phyloP scores from a whole-genome alignment of 2,329 filamentous ascomycete genomes.

The Sporothrix luriei region DNA sequence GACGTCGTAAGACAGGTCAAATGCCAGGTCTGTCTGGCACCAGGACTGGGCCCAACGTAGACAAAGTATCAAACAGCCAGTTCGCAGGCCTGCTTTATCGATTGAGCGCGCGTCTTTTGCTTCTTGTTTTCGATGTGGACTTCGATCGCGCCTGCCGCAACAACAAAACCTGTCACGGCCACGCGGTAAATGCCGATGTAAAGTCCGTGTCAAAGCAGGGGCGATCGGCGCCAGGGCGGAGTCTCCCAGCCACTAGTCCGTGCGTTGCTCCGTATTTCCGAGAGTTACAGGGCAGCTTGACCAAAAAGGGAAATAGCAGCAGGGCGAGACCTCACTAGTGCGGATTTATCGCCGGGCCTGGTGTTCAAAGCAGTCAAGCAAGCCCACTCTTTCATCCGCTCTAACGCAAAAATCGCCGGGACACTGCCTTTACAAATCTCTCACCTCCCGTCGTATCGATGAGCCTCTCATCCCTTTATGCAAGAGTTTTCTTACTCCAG shows the following conservation, averaged over 20 bases:
- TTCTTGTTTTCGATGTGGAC: neutral
- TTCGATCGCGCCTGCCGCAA: conserved; percentile 12
- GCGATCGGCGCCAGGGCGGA: conserved; percentile 4
- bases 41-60: neutral
- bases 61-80: neutral
- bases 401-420: too few relatives aligned
- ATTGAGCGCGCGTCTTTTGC: neutral
- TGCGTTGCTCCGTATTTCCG: conserved; percentile 16
- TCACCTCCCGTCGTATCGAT: neutral
- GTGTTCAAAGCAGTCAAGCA: neutral
- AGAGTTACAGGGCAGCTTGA: neutral
- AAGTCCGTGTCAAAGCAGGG: conserved; percentile 20
- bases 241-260: conserved; percentile 12
- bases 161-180: neutral
- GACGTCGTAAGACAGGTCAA: neutral
- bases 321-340: conserved; percentile 13
- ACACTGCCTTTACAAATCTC: neutral
- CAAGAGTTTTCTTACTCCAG: neutral
- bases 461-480: neutral
- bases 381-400: neutral
- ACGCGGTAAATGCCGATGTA: conserved; percentile 24
- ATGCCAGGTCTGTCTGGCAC: neutral
- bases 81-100: neutral
- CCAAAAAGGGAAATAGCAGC: conserved; percentile 8
- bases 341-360: conserved; percentile 24